Base-by-base conservation (phyloP, 257 asterid genomes). In the Linaria vulgaris region DNA sequence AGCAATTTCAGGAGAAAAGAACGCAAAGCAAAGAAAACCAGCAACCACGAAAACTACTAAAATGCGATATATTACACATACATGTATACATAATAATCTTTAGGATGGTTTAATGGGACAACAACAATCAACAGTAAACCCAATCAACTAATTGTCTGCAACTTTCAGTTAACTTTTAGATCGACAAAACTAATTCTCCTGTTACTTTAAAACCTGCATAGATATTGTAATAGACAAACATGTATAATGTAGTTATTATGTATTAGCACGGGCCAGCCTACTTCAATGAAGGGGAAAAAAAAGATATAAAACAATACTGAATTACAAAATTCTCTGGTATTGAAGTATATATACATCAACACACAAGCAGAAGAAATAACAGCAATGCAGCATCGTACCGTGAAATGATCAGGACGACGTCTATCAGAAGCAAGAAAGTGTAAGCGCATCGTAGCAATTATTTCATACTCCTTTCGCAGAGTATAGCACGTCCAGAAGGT, bases 391-490 rank as follows among this genome's bases (percentile, higher is more conserved):
- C 56, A 23, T 72, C 79, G 78, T 72, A 91, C 98, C 27, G 92
- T 88, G 73, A 79, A 91, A 57, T 91, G 98, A 75, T 88, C 96
- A 48, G 98, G 96, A 45, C 96, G 95, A 5, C 98, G 96, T 64
- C 67, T 83, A 68, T 81, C 90, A 34, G 98, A 81, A 65, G 95
- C 92, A 71, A 91, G 85, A 79, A 88, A 91, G 72, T 91, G 88
- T 70, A 91, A 68, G 72, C 98, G 95, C 98, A 91, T 81, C 67
- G 79, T 31, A 46, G 96, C 86, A 75, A 91, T 54, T 14, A 48
- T 73, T 72, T 58, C 92, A 53, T 91, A 91, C 83, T 88, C 98
- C 83, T 83, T 88, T 72, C 59, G 41, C 76, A 91, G 74, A 47
- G 77, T 73, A 78, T 81, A 88, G 74, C 92, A 88, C 45, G 96